Conservation (phyloP, 345 rosid genomes). For the Bruguiera gymnorhiza region DNA sequence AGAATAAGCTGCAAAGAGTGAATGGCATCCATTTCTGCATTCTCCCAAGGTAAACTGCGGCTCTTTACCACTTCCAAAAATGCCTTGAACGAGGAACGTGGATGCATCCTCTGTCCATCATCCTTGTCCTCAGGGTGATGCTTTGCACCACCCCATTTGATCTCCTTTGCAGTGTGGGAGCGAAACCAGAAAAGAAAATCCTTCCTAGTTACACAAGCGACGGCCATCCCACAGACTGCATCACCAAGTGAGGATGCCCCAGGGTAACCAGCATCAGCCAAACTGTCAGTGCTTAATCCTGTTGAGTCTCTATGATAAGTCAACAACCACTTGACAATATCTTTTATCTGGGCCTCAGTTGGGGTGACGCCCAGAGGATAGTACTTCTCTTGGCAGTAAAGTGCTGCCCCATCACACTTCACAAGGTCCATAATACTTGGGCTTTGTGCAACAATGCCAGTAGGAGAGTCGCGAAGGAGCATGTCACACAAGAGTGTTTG, state of each 20-base stretch:
- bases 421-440: slow-evolving; percentile 97
- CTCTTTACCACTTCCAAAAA: slow-evolving; percentile 97
- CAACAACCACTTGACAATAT: slow-evolving; percentile 83
- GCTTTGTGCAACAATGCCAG: slow-evolving; percentile 86
- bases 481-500: slow-evolving; percentile 94
- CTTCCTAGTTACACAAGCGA: slow-evolving; percentile 74
- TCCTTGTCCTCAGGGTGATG: slow-evolving; percentile 97
- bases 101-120: slow-evolving; percentile 95
- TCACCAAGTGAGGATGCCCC: slow-evolving; percentile 82
- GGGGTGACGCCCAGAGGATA: slow-evolving; percentile 82
- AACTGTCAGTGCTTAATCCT: slow-evolving; percentile 89
- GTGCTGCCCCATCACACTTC: slow-evolving; percentile 92
- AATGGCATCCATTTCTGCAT: slow-evolving; percentile 98
- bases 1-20: slow-evolving; percentile 96
- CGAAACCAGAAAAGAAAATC: slow-evolving; percentile 98
- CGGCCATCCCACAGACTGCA: slow-evolving; percentile 99
- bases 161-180: slow-evolving; percentile 94
- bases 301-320: slow-evolving; percentile 84
- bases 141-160: slow-evolving; percentile 99
- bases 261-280: slow-evolving; percentile 90
- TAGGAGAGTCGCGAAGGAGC: slow-evolving; percentile 95
- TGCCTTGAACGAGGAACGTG: slow-evolving; percentile 94
- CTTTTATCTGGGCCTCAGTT: slow-evolving; percentile 72
- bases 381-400: slow-evolving; percentile 74
- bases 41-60: slow-evolving; percentile 91